Base-by-base conservation (phyloP, 768 basidiomycete species). In the Lactarius evosmus region DNA sequence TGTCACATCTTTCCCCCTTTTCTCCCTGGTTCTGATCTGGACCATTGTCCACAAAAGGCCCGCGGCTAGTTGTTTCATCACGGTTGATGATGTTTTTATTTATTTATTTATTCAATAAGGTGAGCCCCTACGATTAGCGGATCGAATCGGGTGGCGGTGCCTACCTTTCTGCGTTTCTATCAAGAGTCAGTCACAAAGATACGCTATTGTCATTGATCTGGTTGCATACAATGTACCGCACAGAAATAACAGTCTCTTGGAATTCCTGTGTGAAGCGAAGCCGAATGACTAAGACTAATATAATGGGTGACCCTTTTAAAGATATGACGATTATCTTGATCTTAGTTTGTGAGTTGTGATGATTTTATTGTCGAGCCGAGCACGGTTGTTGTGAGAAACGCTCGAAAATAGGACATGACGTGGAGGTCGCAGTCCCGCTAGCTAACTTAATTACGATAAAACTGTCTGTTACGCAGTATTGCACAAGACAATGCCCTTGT, bases 1-100 rank as follows among this genome's bases (percentile, higher is more conserved):
- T 33, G 40, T 30, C 53, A 53, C 60, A 44, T 61, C 63, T 40
- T 34, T 46, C 46, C 34, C 49, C 44, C 29, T 56, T 38, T 62
- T 56, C 62, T 51, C 17, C 46, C n/a, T n/a, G 29, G 29, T 36
- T 34, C 32, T 22, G 22, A 33, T 55, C 22, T 25, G 33, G 19
- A n/a, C 7, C 29, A 51, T 30, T 22, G 41, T 25, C 51, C 29
- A 32, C 51, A 32, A 32, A 27, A 29, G 51, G 16, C 30, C 30
- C 17, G 50, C 30, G 50, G 6, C 30, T 32, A 30, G 50, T 27
- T 17, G 29, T 52, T n/a, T 32, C 17, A 52, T 32, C 19, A 17
- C 8, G 29, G 29, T 22, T 22, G 22, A 46, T 22, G 11, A 12
- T 46, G 25, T 38, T 38, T 38, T 17, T 38, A 49, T 25, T 2